Percentiles rank a stretch among this genome's conserved stretches.
Evolutionary conservation across 768 basidiomycete genomes (phyloP).

Genomic region (Coprinopsis sp.): DNA sequence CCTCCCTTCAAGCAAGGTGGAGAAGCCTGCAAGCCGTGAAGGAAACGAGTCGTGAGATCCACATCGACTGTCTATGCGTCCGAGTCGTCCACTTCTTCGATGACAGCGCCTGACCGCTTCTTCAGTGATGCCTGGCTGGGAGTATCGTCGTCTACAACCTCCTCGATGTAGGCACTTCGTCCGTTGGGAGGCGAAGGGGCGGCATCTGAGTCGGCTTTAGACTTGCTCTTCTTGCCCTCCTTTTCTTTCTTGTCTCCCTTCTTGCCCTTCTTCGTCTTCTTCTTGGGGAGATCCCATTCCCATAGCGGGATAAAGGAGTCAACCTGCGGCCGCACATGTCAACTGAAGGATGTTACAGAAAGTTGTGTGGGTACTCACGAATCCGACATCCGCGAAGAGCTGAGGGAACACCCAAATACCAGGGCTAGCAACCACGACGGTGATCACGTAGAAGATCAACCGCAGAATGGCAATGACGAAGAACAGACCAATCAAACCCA

Average conservation of each 20-base stretch:
- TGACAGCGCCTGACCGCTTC: neutral
- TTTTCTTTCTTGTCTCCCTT: constrained; percentile 58
- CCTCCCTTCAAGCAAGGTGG: too few species aligned
- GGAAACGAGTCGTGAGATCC: too few species aligned
- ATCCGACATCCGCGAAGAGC: constrained; percentile 96
- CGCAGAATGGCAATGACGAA: constrained; percentile 88
- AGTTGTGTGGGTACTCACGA: constrained; percentile 56
- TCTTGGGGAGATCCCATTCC: constrained; percentile 93
- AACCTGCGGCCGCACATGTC: constrained; percentile 51
- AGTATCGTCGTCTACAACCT: constrained; percentile 39
- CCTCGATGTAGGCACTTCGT: constrained; percentile 41
- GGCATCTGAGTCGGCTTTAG: constrained; percentile 35
- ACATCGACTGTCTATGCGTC: constrained; percentile 17
- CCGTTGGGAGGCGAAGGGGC: constrained; percentile 38
- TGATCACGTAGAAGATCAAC: constrained; percentile 90
- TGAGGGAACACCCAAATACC: constrained; percentile 99
- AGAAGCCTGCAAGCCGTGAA: too few species aligned
- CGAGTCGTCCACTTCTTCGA: constrained; percentile 20
- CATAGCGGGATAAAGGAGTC: constrained; percentile 96
- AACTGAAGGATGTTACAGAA: neutral
- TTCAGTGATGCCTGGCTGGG: neutral
- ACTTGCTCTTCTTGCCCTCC: constrained; percentile 26
- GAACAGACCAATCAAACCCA: constrained; percentile 86
- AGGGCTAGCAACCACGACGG: constrained; percentile 77
- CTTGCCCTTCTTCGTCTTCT: constrained; percentile 68